phyloP scores from a whole-genome alignment of 257 asterid species.

The Scutellaria galericulata region DNA sequence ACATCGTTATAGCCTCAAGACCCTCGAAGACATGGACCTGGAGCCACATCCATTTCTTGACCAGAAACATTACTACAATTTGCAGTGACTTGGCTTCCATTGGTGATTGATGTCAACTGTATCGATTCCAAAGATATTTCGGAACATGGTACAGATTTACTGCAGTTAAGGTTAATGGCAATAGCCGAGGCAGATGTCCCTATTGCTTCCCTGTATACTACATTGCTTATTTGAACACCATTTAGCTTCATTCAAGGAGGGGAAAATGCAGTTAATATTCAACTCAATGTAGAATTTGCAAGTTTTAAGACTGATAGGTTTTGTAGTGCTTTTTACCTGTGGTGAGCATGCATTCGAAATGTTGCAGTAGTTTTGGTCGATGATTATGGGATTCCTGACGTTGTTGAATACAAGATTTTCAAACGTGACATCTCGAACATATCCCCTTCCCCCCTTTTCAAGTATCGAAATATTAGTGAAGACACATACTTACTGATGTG shows the following conservation, averaged over 20 bases:
- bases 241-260: constrained; percentile 38
- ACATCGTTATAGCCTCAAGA: background rate
- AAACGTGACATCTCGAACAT: constrained; percentile 49
- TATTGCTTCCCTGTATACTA: constrained; percentile 37
- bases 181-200: constrained; percentile 59
- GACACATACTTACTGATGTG: no score
- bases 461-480: background rate
- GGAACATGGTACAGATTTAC: constrained; percentile 53
- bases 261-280: background rate
- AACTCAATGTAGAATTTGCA: background rate
- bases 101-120: constrained; percentile 31
- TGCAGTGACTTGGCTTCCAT: constrained; percentile 46
- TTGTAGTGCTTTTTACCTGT: constrained; percentile 34
- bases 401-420: constrained; percentile 49
- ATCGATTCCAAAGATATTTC: constrained; percentile 50
- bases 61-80: constrained; percentile 59
- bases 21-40: constrained; percentile 53
- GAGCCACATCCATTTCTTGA: constrained; percentile 44
- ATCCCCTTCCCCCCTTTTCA: constrained; percentile 61
- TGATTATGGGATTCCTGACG: constrained; percentile 66
- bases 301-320: background rate
- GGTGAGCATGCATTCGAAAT: constrained; percentile 45
- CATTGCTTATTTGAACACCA: constrained; percentile 66
- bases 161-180: constrained; percentile 68
- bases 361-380: constrained; percentile 66